Evolutionary conservation across 2,329 filamentous ascomycete species (phyloP), one percentile per base, ranked within the genome.

Genomic region (Trichocomaceae sp.): DNA sequence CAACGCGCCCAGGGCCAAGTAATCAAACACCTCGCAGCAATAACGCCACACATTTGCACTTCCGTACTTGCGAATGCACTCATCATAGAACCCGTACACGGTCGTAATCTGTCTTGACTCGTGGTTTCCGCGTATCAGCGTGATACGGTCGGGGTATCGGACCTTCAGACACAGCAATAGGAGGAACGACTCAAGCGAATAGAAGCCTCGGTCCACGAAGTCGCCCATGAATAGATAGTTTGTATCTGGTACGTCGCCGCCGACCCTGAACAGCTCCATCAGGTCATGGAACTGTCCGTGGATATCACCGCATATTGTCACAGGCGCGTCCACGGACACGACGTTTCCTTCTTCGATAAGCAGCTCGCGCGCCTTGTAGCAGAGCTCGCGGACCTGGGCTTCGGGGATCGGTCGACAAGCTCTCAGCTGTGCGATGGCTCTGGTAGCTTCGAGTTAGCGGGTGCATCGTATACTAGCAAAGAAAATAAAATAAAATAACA

Each of bases 221-320:
- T 99, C 92, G 69, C 92, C 91, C 90, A 96, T 96, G 75, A 96
- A 96, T 3, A 96, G 83, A 72, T 96, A 96, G 68, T 95, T 96
- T 31, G 91, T 96, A 67, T 96, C 92, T 41, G 91, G 91, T 3
- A 95, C 89, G 69, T 96, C 90, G 60, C 91, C 91, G 58, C 91
- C 91, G 3, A 96, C 91, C 52, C 90, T 83, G 69, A 96, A 96
- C 5, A 96, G 83, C 72, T 96, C 92, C 92, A 96, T 96, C 64
- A 96, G 75, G 69, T 96, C 91, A 67, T 96, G 91, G 68, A 96
- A 96, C 71, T 96, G 91, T 62, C 91, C 91, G 68, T 97, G 92
- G 56, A 97, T 96, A 69, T 96, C 92, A 64, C 92, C 92, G 68
- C 92, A 96, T 81, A 96, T 95, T 71, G 92, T 97, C 57, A 97